Evolutionary conservation across 2,329 filamentous ascomycete genomes (phyloP), one percentile per base, ranked within the genome.

Genomic region (Cordyceps sp.): DNA sequence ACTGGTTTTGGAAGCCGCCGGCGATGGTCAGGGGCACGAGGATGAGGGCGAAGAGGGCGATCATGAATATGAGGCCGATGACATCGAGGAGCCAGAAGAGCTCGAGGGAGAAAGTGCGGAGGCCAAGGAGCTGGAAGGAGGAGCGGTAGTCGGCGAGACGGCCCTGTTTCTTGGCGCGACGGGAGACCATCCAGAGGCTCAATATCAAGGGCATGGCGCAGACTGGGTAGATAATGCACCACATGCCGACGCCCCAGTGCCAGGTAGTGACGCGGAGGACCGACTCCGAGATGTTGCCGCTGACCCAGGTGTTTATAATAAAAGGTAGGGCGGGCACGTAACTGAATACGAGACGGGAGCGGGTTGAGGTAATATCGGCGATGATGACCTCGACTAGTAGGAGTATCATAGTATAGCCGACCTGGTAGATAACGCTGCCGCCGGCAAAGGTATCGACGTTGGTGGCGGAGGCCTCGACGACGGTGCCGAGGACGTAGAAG

Each of bases 221-320:
- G 9, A 69, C 53, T 1, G 71, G 64, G 42, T 68, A 73, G 31
- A 75, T 69, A 38, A 76, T 65, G 30, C 58, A 59, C 59, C 67
- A 77, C 69, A 77, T 76, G 38, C 69, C 72, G 15, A 73, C 58
- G 12, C 72, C 73, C 69, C 70, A 76, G 35, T 61, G 52, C 73
- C 73, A 78, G 3, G 55, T 62, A 0, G 66, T 66, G 3, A 43
- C 45, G 0, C 33, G 42, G n/a, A 75, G 44, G 1, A 75, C 66
- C 0, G 64, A 57, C 0, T 48, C 44, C 0, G 66, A 61, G 31
- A 78, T 52, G 39, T 70, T 62, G 14, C 72, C 73, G 37, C 66
- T 68, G 12, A 76, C 59, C 72, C 72, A 78, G 0, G 71, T 70
- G 43, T 76, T 77, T 47, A 72, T 58, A 27, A 75, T 45, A 42